Evolutionary conservation across 202 grass and related monocot genomes (phyloP).

Genomic region (Saccharum hybrid): DNA sequence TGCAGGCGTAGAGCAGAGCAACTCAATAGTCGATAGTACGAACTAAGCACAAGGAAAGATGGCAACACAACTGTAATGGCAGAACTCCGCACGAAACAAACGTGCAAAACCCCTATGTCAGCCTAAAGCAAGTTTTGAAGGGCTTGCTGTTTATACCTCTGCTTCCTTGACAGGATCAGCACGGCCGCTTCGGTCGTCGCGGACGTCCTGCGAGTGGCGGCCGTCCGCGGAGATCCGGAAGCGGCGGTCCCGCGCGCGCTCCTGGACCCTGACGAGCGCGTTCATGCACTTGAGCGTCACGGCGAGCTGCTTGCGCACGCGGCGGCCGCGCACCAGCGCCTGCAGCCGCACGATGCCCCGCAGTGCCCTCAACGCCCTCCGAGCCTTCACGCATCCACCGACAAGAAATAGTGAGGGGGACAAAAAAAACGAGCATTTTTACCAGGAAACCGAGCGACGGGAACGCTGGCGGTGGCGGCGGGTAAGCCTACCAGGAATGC

Average conservation of each 20-base stretch:
- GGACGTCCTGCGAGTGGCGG: slow-evolving; percentile 38
- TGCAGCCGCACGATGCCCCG: slow-evolving; percentile 85
- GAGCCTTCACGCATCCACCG: slow-evolving; percentile 57
- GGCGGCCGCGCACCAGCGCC: slow-evolving; percentile 77
- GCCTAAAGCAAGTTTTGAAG: background rate
- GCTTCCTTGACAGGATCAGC: slow-evolving; percentile 67
- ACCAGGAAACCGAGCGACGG: background rate
- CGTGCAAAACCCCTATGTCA: background rate
- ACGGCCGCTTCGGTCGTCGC: slow-evolving; percentile 33
- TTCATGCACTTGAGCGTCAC: slow-evolving; percentile 82
- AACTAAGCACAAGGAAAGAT: background rate
- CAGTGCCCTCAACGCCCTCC: slow-evolving; percentile 72
- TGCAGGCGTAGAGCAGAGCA: background rate
- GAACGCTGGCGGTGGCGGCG: background rate
- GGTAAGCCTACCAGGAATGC: slow-evolving; percentile 61
- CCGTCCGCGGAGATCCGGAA: slow-evolving; percentile 49
- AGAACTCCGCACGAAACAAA: background rate
- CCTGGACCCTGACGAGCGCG: slow-evolving; percentile 72
- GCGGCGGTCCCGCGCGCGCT: slow-evolving; percentile 60
- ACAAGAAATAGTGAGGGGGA: background rate
- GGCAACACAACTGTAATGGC: background rate
- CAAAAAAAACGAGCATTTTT: background rate
- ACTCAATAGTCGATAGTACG: background rate
- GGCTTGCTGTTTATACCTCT: slow-evolving; percentile 50
- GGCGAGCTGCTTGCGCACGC: slow-evolving; percentile 77